A percentile compares a stretch with the other conserved stretches of the same genome.
These are phyloP conservation scores for Mycena galopus DNA, from an alignment of 768 basidiomycete species.

Conservation along the genomic window DNA sequence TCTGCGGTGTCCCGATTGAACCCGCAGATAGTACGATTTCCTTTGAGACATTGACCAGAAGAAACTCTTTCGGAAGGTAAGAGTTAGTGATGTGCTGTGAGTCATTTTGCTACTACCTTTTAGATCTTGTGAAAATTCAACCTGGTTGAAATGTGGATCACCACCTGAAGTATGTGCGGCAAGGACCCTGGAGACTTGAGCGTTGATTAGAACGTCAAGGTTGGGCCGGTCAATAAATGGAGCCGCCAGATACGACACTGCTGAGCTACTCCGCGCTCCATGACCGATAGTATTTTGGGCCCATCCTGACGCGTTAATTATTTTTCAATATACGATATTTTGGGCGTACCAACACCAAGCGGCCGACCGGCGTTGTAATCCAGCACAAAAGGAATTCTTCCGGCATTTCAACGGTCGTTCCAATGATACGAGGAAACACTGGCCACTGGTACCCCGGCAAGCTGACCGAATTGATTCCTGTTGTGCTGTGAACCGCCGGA, in stretches of 20 bases:
- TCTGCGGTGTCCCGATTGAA: too few relatives aligned
- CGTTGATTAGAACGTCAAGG: slow-evolving; percentile 45
- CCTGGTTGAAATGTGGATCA: slow-evolving; percentile 32
- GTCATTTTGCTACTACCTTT: too few relatives aligned
- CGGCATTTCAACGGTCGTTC: slow-evolving; percentile 45
- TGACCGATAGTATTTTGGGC: slow-evolving; percentile 41
- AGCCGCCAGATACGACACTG: slow-evolving; percentile 45
- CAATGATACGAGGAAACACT: slow-evolving; percentile 48
- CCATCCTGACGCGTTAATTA: too few relatives aligned
- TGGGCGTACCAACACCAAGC: slow-evolving; percentile 43
- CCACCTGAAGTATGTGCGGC: background rate
- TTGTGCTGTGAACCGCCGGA: slow-evolving; percentile 51
- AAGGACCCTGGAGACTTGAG: slow-evolving; percentile 39
- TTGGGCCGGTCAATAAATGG: slow-evolving; percentile 43
- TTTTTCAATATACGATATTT: too few relatives aligned
- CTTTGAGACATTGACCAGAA: too few relatives aligned
- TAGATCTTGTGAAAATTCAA: slow-evolving; percentile 36
- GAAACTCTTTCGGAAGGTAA: too few relatives aligned
- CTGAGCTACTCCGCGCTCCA: slow-evolving; percentile 46
- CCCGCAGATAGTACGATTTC: too few relatives aligned
- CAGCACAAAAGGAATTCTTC: slow-evolving; percentile 45
- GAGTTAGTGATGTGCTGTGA: too few relatives aligned
- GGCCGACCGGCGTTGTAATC: slow-evolving; percentile 47
- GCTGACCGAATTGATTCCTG: slow-evolving; percentile 48
- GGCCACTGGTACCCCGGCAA: too few relatives aligned